Base-by-base conservation (phyloP, 75 land plant species). In the Cryptomeria japonica region DNA sequence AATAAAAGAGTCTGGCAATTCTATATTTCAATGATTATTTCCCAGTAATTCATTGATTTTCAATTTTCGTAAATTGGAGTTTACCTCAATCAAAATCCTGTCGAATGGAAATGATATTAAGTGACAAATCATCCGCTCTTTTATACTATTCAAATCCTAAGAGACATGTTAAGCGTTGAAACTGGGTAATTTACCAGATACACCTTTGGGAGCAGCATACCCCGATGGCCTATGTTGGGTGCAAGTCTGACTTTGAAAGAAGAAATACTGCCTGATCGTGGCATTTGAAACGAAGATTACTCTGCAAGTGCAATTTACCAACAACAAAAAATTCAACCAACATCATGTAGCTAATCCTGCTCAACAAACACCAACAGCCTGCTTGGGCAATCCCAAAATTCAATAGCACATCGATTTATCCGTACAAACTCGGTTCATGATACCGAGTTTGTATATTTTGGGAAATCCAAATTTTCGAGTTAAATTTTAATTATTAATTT, bases 321-420 rank as follows among this genome's bases (percentile, higher is more conserved):
- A 49, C 53, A 49, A 49, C 53, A 0, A 49, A 13, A 49, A 49
- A 49, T 49, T 49, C 15, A 51, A 51, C 15, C 14, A 51, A 51
- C 55, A 51, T 51, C 15, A 14, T 13, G 55, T 51, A 13, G n/a
- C n/a, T n/a, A n/a, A 12, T 51, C 55, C 3, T 51, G 55, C 55
- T 13, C 1, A 51, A 51, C 55, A 51, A 51, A 51, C 55, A 51
- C 55, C 14, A 58, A 64, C n/a, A 64, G 70, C 28, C n/a, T 25
- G n/a, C 70, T 46, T 82, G 51, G 84, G 84, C 84, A 44, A 82
- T 46, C 51, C 49, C 12, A 82, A 28, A 82, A 80, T 42, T 80
- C 42, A 9, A 80, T 41, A 38, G 25, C 49, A 18, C 49, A 28
- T 82, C 12, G 14, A 28, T 82, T 82, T 46, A 6, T 0, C 14